These are phyloP conservation scores for Ascochyta viciae-villosae DNA, from an alignment of 2,329 filamentous ascomycete species.

Conservation along the genomic window DNA sequence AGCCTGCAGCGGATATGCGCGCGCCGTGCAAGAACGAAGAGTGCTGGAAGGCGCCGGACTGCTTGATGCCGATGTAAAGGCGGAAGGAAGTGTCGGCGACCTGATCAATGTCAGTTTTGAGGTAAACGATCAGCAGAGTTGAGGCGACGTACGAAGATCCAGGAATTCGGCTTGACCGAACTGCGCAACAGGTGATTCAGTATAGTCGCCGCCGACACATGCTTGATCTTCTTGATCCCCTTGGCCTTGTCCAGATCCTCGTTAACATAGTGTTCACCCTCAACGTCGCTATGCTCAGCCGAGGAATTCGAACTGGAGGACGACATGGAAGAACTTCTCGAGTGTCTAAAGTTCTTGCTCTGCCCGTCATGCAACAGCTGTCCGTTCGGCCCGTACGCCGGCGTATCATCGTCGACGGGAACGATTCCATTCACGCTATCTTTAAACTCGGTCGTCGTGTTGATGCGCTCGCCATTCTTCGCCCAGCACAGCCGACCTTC, in stretches of 20 bases:
- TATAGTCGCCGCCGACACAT: constrained; percentile 74
- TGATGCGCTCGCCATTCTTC: constrained; percentile 79
- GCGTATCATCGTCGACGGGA: constrained; percentile 51
- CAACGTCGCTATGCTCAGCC: constrained; percentile 62
- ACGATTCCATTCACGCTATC: constrained; percentile 76
- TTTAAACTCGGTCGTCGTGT: constrained; percentile 76
- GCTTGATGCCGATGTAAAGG: constrained; percentile 89
- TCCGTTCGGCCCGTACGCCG: constrained; percentile 48
- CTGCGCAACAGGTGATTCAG: constrained; percentile 81
- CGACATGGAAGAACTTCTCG: constrained; percentile 30
- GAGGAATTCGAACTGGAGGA: constrained; percentile 45
- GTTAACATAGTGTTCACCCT: constrained; percentile 70
- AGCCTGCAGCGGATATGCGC: constrained; percentile 80
- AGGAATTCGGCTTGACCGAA: constrained; percentile 83
- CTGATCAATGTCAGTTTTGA: constrained; percentile 22
- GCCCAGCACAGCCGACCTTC: constrained; percentile 84
- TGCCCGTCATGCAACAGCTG: constrained; percentile 33
- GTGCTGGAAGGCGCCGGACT: constrained; percentile 87
- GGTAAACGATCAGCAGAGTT: too few relatives aligned
- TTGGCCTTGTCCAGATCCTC: constrained; percentile 68
- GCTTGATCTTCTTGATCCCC: constrained; percentile 67
- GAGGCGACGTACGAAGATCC: constrained; percentile 74
- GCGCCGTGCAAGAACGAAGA: constrained; percentile 86
- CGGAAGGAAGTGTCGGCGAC: constrained; percentile 83
- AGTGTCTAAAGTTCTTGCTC: constrained; percentile 26